Evolutionary conservation across 148 eudicot genomes (phyloP).

Genomic region (Rhododendron ovatum): DNA sequence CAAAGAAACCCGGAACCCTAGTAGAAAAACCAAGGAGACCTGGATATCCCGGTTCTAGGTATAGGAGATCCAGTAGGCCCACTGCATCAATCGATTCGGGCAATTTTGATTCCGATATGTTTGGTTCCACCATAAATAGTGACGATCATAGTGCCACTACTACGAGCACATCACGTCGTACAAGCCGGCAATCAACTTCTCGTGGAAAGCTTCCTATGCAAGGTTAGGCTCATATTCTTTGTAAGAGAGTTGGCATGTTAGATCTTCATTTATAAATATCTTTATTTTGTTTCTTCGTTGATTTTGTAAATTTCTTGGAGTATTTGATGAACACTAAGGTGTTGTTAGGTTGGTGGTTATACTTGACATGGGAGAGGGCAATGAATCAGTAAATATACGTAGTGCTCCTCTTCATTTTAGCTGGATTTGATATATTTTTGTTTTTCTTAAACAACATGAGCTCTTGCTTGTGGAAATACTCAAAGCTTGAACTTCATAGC

Average conservation of each 20-base stretch:
- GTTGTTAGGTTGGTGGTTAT: background rate
- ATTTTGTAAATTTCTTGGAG: background rate
- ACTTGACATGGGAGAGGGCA: background rate
- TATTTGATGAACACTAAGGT: background rate
- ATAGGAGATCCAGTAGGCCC: constrained; percentile 36
- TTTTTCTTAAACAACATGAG: background rate
- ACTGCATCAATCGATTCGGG: constrained; percentile 29
- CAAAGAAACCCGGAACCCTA: constrained; percentile 52
- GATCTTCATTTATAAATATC: constrained; percentile 11
- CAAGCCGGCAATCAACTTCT: constrained; percentile 20
- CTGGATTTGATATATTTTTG: background rate
- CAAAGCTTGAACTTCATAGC: background rate
- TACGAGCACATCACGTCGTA: constrained; percentile 18
- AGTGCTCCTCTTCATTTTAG: background rate
- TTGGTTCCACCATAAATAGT: constrained; percentile 23
- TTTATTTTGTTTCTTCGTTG: background rate
- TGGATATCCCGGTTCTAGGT: constrained; percentile 53
- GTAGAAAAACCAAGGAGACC: constrained; percentile 77
- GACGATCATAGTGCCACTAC: constrained; percentile 9
- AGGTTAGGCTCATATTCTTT: constrained; percentile 6
- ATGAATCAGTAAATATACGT: background rate
- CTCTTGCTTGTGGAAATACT: background rate
- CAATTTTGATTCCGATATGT: constrained; percentile 23
- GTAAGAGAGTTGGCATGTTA: background rate
- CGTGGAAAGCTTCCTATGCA: constrained; percentile 45